phyloP scores from a whole-genome alignment of 306 rosid species.

The Vigna mungo region DNA sequence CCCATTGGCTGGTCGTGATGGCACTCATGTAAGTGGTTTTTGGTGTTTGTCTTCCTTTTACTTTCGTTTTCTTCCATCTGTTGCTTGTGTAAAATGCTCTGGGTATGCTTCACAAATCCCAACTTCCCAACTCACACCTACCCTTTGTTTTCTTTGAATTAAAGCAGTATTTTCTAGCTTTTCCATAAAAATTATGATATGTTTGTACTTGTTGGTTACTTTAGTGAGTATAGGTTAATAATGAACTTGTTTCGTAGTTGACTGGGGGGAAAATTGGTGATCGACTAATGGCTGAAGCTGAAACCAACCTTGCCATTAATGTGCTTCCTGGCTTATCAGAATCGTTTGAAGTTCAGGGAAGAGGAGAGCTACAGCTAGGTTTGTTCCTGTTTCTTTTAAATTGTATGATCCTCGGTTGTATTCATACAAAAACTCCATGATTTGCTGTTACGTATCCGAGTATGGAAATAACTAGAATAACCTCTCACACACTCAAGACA shows the following conservation, averaged over 20 bases:
- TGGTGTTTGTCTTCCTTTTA: constrained; percentile 38
- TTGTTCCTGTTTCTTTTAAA: constrained; percentile 49
- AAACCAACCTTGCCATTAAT: constrained; percentile 98
- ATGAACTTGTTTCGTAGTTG: constrained; percentile 58
- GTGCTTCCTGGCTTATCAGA: constrained; percentile 95
- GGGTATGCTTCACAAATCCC: constrained; percentile 30
- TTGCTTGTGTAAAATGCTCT: constrained; percentile 12
- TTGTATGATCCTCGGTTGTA: constrained; percentile 28
- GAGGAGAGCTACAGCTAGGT: constrained; percentile 99
- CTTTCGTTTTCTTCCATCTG: constrained; percentile 20
- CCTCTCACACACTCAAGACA: too few species aligned
- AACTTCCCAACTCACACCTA: constrained; percentile 13
- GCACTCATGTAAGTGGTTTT: constrained; percentile 80
- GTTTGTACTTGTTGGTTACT: constrained; percentile 30
- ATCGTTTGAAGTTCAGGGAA: constrained; percentile 96
- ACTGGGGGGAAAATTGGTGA: constrained; percentile 95
- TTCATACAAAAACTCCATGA: constrained; percentile 11
- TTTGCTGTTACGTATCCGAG: too few species aligned
- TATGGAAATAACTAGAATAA: too few species aligned
- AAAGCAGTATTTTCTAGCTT: constrained; percentile 35
- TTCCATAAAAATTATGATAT: constrained; percentile 7
- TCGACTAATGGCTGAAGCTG: constrained; percentile 92
- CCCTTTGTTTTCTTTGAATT: not conserved
- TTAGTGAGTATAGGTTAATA: constrained; percentile 45
- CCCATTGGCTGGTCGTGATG: constrained; percentile 98